Evolutionary conservation across 108 stramenopile species (phyloP), one percentile per base, ranked within the genome.

Genomic region (Pseudonitzschia delicatissima): DNA sequence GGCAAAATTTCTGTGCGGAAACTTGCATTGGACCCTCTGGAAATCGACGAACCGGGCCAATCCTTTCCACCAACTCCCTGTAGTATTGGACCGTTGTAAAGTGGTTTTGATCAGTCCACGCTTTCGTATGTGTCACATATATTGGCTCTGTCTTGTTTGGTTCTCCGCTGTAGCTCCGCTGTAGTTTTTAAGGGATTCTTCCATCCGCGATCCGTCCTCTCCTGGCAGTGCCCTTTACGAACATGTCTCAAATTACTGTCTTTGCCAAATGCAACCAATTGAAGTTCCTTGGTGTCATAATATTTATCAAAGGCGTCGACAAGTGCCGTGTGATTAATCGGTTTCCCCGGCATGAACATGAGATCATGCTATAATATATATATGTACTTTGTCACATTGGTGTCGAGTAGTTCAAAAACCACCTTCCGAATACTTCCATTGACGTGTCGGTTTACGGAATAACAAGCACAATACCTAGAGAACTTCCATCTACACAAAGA

Each of bases 381-480:
- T 0, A 42, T 42, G 40, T 42, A 42, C 40, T 42, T 42, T 42
- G 40, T 42, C 40, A 42, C 40, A 42, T 42, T 42, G 40, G 40
- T 42, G 40, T 42, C 15, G 40, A 42, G 11, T 42, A 42, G 15
- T 15, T 42, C 40, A 42, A 42, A 42, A 42, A 42, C 40, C 40
- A 42, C 40, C 40, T 42, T 42, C 40, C 40, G 40, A 42, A 42
- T 42, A 42, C 40, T 42, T 42, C 40, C 40, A 42, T 42, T 42
- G 40, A 42, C 40, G 40, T 42, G 40, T 15, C 40, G 40, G 40
- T 42, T 42, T 42, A 42, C 40, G 40, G 40, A 42, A 42, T 42
- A n/a, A n/a, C n/a, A n/a, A n/a, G n/a, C n/a, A n/a, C n/a, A n/a
- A n/a, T n/a, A n/a, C n/a, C n/a, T n/a, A n/a, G n/a, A n/a, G n/a